A percentile compares a stretch with the other conserved stretches of the same genome.
Evolutionary conservation across 176 grass and related monocot species (phyloP).

Genomic region (Pontederia paniculata): DNA sequence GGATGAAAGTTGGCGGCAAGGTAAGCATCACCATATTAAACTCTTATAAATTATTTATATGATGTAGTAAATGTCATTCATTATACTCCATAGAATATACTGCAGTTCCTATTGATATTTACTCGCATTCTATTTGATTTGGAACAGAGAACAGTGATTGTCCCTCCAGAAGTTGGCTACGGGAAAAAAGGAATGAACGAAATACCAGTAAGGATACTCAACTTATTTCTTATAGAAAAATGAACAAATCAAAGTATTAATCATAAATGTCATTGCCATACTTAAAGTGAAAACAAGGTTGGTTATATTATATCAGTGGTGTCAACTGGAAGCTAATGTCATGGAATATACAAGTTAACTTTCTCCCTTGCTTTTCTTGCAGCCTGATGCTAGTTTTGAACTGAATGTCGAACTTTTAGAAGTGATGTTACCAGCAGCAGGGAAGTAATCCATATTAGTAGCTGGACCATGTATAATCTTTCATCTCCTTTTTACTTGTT

Average conservation of each 20-base stretch:
- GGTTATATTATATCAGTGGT: background rate
- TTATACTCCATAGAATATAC: no score
- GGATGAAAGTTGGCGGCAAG: constrained; percentile 95
- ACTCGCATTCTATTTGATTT: constrained; percentile 10
- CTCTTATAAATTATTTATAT: no score
- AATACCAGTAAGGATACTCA: constrained; percentile 49
- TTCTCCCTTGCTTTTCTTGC: constrained; percentile 19
- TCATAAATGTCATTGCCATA: background rate
- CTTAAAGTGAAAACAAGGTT: no score
- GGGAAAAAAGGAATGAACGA: constrained; percentile 60
- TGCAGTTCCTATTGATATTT: no score
- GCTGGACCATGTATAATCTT: background rate
- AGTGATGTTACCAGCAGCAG: constrained; percentile 30
- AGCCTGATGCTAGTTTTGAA: constrained; percentile 63
- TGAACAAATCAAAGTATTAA: no score
- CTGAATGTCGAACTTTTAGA: constrained; percentile 73
- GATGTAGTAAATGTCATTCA: no score
- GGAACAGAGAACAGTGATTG: constrained; percentile 63
- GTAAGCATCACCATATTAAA: constrained; percentile 20
- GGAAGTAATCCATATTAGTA: constrained; percentile 13
- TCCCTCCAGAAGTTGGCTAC: constrained; percentile 73
- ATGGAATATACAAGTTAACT: no score
- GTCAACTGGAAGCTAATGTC: no score
- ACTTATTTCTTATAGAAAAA: no score
- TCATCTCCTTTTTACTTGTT: background rate